Evolutionary conservation across 768 basidiomycete genomes (phyloP), one percentile per base, ranked within the genome.

Genomic region (Boletus bicolor): DNA sequence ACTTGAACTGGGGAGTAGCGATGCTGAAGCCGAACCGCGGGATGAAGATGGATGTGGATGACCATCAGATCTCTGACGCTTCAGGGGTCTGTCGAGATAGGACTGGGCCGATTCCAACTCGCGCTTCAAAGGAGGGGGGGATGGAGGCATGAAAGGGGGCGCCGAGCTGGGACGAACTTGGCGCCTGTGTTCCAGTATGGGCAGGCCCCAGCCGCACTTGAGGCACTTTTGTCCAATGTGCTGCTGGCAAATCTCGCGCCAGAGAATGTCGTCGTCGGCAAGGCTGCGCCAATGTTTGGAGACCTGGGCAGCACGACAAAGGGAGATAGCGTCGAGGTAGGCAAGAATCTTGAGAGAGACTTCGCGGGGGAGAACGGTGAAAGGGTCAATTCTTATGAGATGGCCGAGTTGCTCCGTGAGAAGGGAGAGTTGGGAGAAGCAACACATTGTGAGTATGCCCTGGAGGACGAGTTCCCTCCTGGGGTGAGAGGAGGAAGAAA

Each of bases 381-480:
- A 93, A 10, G 96, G 97, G 70, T 99, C 97, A 72, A 98, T 87
- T 62, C 97, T 87, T 71, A 97, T 98, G 62, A 98, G 86, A 61
- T 91, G 86, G 35, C 85, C 78, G 57, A 98, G 90, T 51, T 93
- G 89, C 59, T 97, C 92, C 32, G 93, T 89, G 55, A 99, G 87
- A 48, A 98, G 89, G 28, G 97, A 98, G 30, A 99, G 86, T 67
- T 99, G 94, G 45, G 91, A 95, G 77, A 97, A 98, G 75, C 97
- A 98, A 72, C 95, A 98, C 93, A 99, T 98, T 15, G 97, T 98
- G 62, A 99, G 85, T 55, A 99, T 82, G 39, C 97, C 97, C 65
- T 91, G 92, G 47, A 99, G 87, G 68, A 98, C 98, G 69, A 98
- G 85, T 52, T 90, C 92, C 37, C 97, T 83, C 36, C 91, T 85